phyloP scores from a whole-genome alignment of 768 basidiomycete genomes.

The Boletus vinaceobasis region DNA sequence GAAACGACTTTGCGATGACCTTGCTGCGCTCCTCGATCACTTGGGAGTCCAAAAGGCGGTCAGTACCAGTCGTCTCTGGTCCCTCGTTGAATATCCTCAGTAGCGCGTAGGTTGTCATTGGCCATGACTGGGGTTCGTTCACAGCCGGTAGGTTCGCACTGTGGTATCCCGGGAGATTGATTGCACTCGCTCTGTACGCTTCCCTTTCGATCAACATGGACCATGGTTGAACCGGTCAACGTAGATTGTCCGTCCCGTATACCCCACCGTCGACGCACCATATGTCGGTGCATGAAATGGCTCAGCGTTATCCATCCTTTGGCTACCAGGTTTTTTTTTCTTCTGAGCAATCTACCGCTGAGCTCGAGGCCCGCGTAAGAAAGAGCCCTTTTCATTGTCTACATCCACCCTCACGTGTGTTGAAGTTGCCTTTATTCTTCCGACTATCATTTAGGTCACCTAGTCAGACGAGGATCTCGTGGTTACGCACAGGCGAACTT shows the following conservation, averaged over 20 bases:
- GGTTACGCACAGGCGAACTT: constrained; percentile 3
- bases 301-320: constrained; percentile 49
- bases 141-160: constrained; percentile 64
- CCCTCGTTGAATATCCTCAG: background rate
- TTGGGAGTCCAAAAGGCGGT: constrained; percentile 54
- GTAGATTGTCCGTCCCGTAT: constrained; percentile 66
- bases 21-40: constrained; percentile 61
- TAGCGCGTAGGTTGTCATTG: constrained; percentile 54
- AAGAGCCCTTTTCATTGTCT: background rate
- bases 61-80: constrained; percentile 21
- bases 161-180: constrained; percentile 64
- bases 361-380: constrained; percentile 57
- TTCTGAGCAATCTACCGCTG: constrained; percentile 44
- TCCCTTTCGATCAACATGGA: background rate
- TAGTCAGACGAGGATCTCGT: background rate
- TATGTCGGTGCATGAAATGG: constrained; percentile 50
- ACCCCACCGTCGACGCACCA: constrained; percentile 53
- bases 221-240: background rate
- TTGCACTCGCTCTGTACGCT: constrained; percentile 59
- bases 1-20: constrained; percentile 57
- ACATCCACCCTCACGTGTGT: constrained; percentile 24
- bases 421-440: constrained; percentile 19
- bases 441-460: constrained; percentile 5
- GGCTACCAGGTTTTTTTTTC: constrained; percentile 71
- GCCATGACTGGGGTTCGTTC: constrained; percentile 80